A percentile compares a stretch with the other conserved stretches of the same genome.
Evolutionary conservation across 75 land plant species (phyloP).

Genomic region (Selaginella moellendorffii): DNA sequence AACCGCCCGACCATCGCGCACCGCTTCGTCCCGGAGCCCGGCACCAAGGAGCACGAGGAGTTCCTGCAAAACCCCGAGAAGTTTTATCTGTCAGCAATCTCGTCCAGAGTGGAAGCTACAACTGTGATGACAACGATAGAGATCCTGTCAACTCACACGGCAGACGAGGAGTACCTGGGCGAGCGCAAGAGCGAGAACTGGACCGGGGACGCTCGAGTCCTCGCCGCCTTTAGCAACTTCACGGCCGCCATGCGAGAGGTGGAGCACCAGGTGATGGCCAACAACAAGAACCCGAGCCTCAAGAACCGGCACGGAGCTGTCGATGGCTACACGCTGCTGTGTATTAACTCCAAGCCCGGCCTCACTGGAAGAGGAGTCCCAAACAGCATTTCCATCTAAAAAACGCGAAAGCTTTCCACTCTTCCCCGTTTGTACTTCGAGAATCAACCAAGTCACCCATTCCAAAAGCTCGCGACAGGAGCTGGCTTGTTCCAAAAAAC

Average conservation of each 20-base stretch:
- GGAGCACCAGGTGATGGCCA: conserved; percentile 9
- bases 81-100: conserved; percentile 7
- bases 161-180: conserved; percentile 73
- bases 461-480: too few relatives aligned
- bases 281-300: conserved; percentile 13
- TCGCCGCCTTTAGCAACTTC: conserved; percentile 12
- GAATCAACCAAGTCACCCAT: too few relatives aligned
- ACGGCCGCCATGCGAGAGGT: conserved; percentile 9
- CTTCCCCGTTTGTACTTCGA: too few relatives aligned
- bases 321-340: conserved; percentile 42
- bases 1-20: conserved; percentile 27
- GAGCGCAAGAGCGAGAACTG: conserved; percentile 22
- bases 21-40: conserved; percentile 17
- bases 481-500: too few relatives aligned
- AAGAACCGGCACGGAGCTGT: conserved; percentile 48
- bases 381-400: too few relatives aligned
- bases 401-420: too few relatives aligned
- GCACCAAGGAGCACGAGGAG: conserved; percentile 7
- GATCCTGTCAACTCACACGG: conserved; percentile 57
- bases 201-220: conserved; percentile 9
- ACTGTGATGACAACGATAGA: conserved; percentile 23
- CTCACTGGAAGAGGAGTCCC: too few relatives aligned
- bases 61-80: conserved; percentile 15
- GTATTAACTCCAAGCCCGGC: conserved; percentile 34
- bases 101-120: not conserved